phyloP scores from a whole-genome alignment of 2,329 filamentous ascomycete genomes.

The Colletotrichum australisinense region DNA sequence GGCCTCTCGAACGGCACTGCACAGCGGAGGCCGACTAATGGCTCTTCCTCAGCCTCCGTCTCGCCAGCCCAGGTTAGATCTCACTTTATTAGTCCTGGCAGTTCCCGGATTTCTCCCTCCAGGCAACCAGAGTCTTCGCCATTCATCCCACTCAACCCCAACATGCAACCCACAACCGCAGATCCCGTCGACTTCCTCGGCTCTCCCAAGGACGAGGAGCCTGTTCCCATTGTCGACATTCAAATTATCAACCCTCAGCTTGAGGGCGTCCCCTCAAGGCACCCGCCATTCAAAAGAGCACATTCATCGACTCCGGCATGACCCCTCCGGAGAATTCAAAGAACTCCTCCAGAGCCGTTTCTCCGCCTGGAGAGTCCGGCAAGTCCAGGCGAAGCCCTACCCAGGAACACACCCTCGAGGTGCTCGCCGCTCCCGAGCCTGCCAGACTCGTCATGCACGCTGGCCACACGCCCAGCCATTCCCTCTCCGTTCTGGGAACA shows the following conservation, averaged over 20 bases:
- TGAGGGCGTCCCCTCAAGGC: constrained; percentile 69
- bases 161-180: constrained; percentile 52
- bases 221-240: constrained; percentile 65
- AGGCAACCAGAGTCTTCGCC: constrained; percentile 49
- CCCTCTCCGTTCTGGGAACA: constrained; percentile 62
- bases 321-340: constrained; percentile 41
- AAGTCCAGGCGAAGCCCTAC: constrained; percentile 43
- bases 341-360: constrained; percentile 42
- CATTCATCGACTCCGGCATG: constrained; percentile 56
- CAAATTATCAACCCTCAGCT: constrained; percentile 67
- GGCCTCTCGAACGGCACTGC: constrained; percentile 32
- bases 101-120: constrained; percentile 48
- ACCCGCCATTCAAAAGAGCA: constrained; percentile 62
- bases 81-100: constrained; percentile 40
- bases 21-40: constrained; percentile 31
- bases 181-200: constrained; percentile 49
- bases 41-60: constrained; percentile 36
- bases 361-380: constrained; percentile 41
- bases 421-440: constrained; percentile 59
- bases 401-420: constrained; percentile 57
- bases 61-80: constrained; percentile 35
- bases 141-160: constrained; percentile 55
- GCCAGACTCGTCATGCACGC: constrained; percentile 70
- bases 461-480: constrained; percentile 72
- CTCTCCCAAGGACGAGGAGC: constrained; percentile 46